A percentile compares a stretch with the other conserved stretches of the same genome.
These are phyloP conservation scores for Aspergillus glaucus DNA, from an alignment of 2,329 filamentous ascomycete species.

Conservation along the genomic window DNA sequence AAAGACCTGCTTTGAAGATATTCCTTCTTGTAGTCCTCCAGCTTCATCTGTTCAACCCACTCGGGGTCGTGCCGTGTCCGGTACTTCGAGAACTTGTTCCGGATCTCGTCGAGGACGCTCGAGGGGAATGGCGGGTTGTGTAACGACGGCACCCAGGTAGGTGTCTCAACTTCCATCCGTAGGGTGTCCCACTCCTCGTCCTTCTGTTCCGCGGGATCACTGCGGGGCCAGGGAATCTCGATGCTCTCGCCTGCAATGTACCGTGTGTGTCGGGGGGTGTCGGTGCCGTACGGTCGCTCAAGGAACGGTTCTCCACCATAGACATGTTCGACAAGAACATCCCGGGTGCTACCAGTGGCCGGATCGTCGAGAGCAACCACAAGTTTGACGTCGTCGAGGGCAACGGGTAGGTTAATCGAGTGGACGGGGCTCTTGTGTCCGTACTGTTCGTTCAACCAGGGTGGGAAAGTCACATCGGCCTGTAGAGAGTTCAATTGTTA, in stretches of 20 bases:
- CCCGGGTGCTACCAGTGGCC: slow-evolving; percentile 57
- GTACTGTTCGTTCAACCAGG: slow-evolving; percentile 32
- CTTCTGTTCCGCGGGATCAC: slow-evolving; percentile 43
- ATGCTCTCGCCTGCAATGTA: slow-evolving; percentile 66
- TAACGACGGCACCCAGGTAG: slow-evolving; percentile 72
- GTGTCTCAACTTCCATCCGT: slow-evolving; percentile 66
- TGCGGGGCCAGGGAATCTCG: slow-evolving; percentile 69
- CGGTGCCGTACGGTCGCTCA: slow-evolving; percentile 45
- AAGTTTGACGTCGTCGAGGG: slow-evolving; percentile 69
- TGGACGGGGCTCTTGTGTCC: slow-evolving; percentile 37
- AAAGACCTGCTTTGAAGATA: slow-evolving; percentile 41
- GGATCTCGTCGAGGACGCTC: slow-evolving; percentile 75
- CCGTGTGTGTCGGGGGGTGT: slow-evolving; percentile 36
- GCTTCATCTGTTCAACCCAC: slow-evolving; percentile 60
- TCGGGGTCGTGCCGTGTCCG: slow-evolving; percentile 71
- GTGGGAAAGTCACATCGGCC: slow-evolving; percentile 39
- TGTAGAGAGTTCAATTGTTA: slow-evolving; percentile 11
- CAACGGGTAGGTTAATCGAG: slow-evolving; percentile 51
- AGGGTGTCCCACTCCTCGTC: slow-evolving; percentile 64
- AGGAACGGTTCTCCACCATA: slow-evolving; percentile 47
- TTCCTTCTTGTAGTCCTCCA: slow-evolving; percentile 48
- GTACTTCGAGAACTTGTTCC: slow-evolving; percentile 76
- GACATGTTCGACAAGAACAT: slow-evolving; percentile 72
- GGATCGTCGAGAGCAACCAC: slow-evolving; percentile 69
- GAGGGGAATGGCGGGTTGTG: slow-evolving; percentile 71